Percentiles rank a stretch among this genome's conserved stretches.
Conservation (phyloP, 805 yeast species). For the Candida quercuum region DNA sequence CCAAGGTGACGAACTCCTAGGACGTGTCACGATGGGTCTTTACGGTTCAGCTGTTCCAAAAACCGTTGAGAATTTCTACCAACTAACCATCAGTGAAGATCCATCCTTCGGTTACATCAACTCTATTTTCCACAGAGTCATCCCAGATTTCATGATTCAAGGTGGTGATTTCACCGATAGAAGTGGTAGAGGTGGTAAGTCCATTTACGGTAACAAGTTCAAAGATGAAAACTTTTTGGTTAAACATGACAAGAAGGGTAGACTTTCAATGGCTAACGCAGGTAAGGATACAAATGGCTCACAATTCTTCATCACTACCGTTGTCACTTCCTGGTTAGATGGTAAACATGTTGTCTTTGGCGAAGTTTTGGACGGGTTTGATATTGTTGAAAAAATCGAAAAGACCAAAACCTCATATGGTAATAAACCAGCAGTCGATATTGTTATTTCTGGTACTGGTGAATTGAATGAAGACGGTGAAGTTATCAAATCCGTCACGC, state of each 20-base stretch:
- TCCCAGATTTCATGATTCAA: slow-evolving; percentile 69
- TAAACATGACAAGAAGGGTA: slow-evolving; percentile 65
- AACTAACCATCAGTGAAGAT: slow-evolving; percentile 72
- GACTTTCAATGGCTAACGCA: slow-evolving; percentile 75
- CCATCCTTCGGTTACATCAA: slow-evolving; percentile 56
- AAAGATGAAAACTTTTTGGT: slow-evolving; percentile 63
- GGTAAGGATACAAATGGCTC: slow-evolving; percentile 85
- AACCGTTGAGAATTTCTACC: slow-evolving; percentile 85
- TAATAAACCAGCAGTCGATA: slow-evolving; percentile 65
- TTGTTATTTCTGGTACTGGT: slow-evolving; percentile 69
- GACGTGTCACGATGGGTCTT: slow-evolving; percentile 81
- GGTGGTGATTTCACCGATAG: slow-evolving; percentile 77
- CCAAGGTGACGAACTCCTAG: slow-evolving; percentile 73
- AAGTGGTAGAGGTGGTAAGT: slow-evolving; percentile 69
- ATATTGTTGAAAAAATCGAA: slow-evolving; percentile 74
- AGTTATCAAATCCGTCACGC: slow-evolving; percentile 17
- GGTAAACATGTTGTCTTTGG: slow-evolving; percentile 95
- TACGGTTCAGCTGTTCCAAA: slow-evolving; percentile 84
- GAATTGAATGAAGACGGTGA: slow-evolving; percentile 41
- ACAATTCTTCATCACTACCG: slow-evolving; percentile 94
- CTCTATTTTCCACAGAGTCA: slow-evolving; percentile 68
- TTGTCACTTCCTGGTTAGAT: slow-evolving; percentile 84
- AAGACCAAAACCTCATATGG: slow-evolving; percentile 60
- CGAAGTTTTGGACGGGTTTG: slow-evolving; percentile 57
- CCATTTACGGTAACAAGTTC: slow-evolving; percentile 65